These are phyloP conservation scores for Elasticomyces elasticus DNA, from an alignment of 495 filamentous ascomycete genomes.

Conservation along the genomic window DNA sequence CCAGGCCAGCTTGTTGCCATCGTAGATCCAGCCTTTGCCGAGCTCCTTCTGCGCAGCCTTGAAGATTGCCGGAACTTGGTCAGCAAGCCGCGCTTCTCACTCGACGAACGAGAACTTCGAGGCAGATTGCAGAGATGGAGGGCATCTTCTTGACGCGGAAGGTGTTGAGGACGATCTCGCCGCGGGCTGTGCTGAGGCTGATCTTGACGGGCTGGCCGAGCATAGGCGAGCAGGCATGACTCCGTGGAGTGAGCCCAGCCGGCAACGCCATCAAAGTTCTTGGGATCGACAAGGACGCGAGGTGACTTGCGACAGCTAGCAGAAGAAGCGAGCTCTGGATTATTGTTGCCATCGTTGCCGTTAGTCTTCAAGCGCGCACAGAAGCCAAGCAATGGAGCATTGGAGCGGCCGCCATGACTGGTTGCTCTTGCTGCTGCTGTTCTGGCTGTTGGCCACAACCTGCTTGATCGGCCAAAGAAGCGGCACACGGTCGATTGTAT, in stretches of 20 bases:
- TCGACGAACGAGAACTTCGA: constrained; percentile 64
- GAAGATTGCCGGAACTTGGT: constrained; percentile 66
- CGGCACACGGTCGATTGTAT: too few relatives aligned
- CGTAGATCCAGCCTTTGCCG: constrained; percentile 54
- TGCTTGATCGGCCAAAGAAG: too few relatives aligned
- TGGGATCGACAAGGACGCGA: constrained; percentile 11
- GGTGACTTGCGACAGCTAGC: constrained; percentile 1
- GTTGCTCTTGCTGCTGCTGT: not conserved
- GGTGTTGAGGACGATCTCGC: too few relatives aligned
- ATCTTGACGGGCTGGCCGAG: constrained; percentile 49
- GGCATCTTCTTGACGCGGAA: constrained; percentile 46
- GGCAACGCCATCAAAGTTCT: constrained; percentile 26
- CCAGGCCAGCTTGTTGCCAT: constrained; percentile 73
- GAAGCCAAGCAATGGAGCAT: too few relatives aligned
- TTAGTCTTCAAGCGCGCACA: not conserved
- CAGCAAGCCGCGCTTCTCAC: constrained; percentile 53
- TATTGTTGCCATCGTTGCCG: constrained; percentile 28
- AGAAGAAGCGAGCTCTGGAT: not conserved
- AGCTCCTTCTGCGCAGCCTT: constrained; percentile 45
- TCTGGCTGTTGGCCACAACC: not conserved
- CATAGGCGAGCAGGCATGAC: constrained; percentile 4
- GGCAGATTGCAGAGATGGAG: constrained; percentile 57
- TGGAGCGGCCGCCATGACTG: not conserved
- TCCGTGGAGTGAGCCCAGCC: constrained; percentile 19
- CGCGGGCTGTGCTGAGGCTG: too few relatives aligned